Conservation (phyloP, 495 filamentous ascomycete genomes). For the Tuber calosporum region DNA sequence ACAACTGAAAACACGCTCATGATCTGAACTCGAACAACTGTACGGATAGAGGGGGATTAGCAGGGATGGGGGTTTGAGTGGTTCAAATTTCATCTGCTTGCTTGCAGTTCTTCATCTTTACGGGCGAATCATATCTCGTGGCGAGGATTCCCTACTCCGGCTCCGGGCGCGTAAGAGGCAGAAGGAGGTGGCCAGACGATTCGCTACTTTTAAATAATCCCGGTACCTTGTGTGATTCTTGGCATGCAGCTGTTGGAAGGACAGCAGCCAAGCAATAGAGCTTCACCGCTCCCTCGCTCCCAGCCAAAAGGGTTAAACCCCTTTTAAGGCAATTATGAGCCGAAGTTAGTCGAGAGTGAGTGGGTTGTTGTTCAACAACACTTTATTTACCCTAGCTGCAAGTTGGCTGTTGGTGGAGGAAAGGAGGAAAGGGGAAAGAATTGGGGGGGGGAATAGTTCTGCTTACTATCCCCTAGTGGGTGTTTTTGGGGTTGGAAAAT, state of each 20-base stretch:
- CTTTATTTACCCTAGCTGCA: too few relatives aligned
- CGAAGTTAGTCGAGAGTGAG: background rate
- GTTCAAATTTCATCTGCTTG: conserved; percentile 3
- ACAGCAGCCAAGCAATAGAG: background rate
- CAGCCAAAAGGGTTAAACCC: background rate
- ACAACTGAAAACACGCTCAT: background rate
- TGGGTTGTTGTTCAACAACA: background rate
- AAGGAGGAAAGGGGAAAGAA: background rate
- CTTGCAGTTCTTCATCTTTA: background rate
- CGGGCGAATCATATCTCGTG: background rate
- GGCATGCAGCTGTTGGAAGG: background rate
- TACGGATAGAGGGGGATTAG: background rate
- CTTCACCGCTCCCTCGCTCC: background rate
- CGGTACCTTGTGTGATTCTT: background rate
- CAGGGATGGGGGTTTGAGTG: background rate
- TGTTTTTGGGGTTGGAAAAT: background rate
- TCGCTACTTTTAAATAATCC: conserved; percentile 5
- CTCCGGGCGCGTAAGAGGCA: background rate
- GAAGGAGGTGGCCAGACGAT: background rate
- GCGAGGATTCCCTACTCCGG: background rate
- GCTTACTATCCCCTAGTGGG: background rate
- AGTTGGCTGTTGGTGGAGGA: background rate
- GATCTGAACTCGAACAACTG: background rate
- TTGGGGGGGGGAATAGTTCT: background rate
- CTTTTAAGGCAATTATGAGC: background rate